These are phyloP conservation scores for Neonectria faginata DNA, from an alignment of 2,329 filamentous ascomycete genomes.

Conservation along the genomic window DNA sequence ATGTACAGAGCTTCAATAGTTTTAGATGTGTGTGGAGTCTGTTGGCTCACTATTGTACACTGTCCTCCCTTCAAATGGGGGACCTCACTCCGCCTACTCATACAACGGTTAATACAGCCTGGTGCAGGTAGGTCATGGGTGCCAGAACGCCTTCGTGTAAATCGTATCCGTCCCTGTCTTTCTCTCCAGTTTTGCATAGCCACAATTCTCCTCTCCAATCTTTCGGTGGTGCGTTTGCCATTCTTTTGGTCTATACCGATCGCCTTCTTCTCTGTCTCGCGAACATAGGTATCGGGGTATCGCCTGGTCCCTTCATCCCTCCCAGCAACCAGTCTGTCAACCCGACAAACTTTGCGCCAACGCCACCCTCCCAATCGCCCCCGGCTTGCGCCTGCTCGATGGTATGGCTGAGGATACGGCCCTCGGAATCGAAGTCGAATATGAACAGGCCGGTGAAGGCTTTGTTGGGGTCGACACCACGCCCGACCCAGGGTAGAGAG, in stretches of 20 bases:
- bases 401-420: conserved; percentile 85
- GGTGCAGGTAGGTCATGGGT: conserved; percentile 11
- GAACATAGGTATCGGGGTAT: conserved; percentile 53
- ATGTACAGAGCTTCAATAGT: conserved; percentile 36
- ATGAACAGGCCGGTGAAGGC: conserved; percentile 93
- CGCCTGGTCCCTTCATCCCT: conserved; percentile 64
- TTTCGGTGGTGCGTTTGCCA: conserved; percentile 4
- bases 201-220: conserved; percentile 1
- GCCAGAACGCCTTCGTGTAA: conserved; percentile 28
- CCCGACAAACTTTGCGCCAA: conserved; percentile 86
- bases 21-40: conserved; percentile 42
- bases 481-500: conserved; percentile 53
- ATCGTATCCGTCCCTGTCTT: conserved; percentile 15
- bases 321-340: conserved; percentile 95
- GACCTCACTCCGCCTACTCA: conserved; percentile 11
- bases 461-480: conserved; percentile 67
- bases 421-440: conserved; percentile 93
- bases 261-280: conserved; percentile 45
- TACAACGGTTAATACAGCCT: conserved; percentile 22
- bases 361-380: conserved; percentile 82
- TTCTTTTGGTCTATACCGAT: conserved; percentile 29
- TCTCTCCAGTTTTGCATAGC: background rate
- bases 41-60: conserved; percentile 43
- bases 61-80: conserved; percentile 23
- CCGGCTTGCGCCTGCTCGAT: conserved; percentile 94